Base-by-base conservation (phyloP, 306 rosid species). In the Cicer yamashitae region DNA sequence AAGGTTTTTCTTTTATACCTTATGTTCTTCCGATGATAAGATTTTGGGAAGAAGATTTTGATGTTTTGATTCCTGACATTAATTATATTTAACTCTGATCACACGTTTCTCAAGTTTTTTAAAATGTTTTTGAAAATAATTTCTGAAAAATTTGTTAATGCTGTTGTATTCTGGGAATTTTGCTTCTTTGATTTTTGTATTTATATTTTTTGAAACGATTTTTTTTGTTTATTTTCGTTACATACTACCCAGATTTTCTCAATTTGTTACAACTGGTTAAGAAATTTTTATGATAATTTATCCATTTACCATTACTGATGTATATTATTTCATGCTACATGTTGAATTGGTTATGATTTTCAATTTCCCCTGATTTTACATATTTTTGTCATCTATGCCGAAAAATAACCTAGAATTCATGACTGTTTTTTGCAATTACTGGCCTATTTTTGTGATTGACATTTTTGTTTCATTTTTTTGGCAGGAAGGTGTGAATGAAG, bases 401-500 rank as follows among this genome's bases (percentile, higher is more conserved):
- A 7, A 20, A 40, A 7, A 25, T 6, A 13, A 2, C 40, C 44
- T 11, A 12, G 7, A 70, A 54, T 37, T 22, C 10, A 40, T 77
- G 43, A 3, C 25, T 78, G 30, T 7, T 60, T 0, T 46, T 39
- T 62, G 61, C 12, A 67, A 62, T 56, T 10, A 13, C 7, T 25
- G 10, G 7, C 8, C 11, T 22, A 25, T 18, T 64, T 7, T 68
- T 18, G 40, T 54, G 7, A 14, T 14, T 70, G 53, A 52, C 18
- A 39, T 51, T 67, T 67, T 59, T 57, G 65, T 6, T 74, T n/a
- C 7, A 8, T 80, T 30, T 0, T 77, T 65, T 76, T 60, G 67
- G 59, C 74, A 86, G 91, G 57, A 15, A 14, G 12, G 80, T 30
- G 64, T 92, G 98, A 76, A 94, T 94, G 98, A 91, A 25, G 86